Base-by-base conservation (phyloP, 345 rosid species). In the Linum trigynum region DNA sequence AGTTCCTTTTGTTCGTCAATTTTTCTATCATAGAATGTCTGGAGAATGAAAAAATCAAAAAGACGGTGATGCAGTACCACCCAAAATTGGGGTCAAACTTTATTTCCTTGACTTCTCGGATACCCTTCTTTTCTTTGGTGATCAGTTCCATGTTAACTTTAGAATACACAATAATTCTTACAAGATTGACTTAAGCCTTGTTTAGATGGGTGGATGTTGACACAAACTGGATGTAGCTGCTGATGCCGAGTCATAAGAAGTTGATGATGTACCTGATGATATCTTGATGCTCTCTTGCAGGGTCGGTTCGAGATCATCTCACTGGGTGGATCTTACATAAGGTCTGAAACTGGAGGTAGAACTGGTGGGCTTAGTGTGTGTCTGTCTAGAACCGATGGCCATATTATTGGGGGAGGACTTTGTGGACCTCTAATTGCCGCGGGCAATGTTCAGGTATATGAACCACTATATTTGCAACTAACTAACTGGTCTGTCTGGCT, bases 361-460 rank as follows among this genome's bases (percentile, higher is more conserved):
- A 79, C 85, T 65, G 95, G 97, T 69, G 89, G 97, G 59, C 86
- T 92, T 64, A 90, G 97, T 71, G 81, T 92, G 56, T 90, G 88
- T 72, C 80, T 92, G 66, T 81, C 90, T 65, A 77, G 66, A 75
- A 56, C 85, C 23, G 83, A 83, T 76, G 97, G 97, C 63, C 90
- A 90, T 68, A 80, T 88, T 57, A 72, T 92, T 55, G 98, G 98
- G n/a, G 98, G 98, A 72, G 97, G 89, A 65, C 85, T 92, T 74
- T 87, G 89, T 15, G 97, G 96, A 61, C 82, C 83, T 45, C 80
- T 92, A 62, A 84, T 76, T 51, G 98, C 98, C 65, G 88, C 88
- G 5, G 92, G 99, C 53, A 92, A 94, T 38, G 98, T 92, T 48
- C 94, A 92, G 96, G 98, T 92, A 70, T 57, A 35, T 38, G 14